Percentiles rank a stretch among this genome's conserved stretches.
Conservation (phyloP, 2,329 filamentous ascomycete genomes). For the Arachnomyces sp. region DNA sequence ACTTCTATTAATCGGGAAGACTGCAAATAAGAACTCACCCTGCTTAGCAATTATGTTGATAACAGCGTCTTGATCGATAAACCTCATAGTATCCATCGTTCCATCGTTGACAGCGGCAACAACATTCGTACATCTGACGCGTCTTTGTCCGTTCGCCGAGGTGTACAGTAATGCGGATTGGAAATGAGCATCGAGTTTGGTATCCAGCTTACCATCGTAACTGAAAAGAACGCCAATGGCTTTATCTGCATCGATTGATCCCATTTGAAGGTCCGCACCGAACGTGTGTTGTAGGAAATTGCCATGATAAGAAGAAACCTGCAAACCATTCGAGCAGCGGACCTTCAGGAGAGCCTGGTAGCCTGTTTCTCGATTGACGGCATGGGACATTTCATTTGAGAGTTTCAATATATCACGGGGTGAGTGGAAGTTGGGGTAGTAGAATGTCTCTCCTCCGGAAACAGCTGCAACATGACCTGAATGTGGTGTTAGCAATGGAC, state of each 20-base stretch:
- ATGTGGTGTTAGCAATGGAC: conserved; percentile 14
- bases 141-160: conserved; percentile 75
- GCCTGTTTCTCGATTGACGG: conserved; percentile 80
- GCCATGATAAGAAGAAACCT: conserved; percentile 88
- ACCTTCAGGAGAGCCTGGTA: conserved; percentile 98
- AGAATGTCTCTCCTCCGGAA: conserved; percentile 92
- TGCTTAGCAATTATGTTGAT: conserved; percentile 85
- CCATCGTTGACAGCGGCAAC: conserved; percentile 87
- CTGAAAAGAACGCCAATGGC: conserved; percentile 83
- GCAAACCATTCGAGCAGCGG: conserved; percentile 89
- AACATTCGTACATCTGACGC: conserved; percentile 86
- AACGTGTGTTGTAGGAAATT: conserved; percentile 96
- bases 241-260: conserved; percentile 86
- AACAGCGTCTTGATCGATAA: conserved; percentile 92
- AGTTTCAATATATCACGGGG: conserved; percentile 78
- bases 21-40: conserved; percentile 25
- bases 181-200: conserved; percentile 95
- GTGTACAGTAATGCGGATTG: conserved; percentile 93
- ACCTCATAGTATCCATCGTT: conserved; percentile 76
- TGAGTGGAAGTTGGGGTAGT: conserved; percentile 91
- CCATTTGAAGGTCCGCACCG: conserved; percentile 88
- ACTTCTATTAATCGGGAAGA: background rate
- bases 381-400: conserved; percentile 74
- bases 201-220: conserved; percentile 95
- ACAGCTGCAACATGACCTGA: conserved; percentile 72